Percentiles rank a stretch among this genome's conserved stretches.
Evolutionary conservation across 2,329 filamentous ascomycete species (phyloP).

Genomic region (Claviceps sorghi): DNA sequence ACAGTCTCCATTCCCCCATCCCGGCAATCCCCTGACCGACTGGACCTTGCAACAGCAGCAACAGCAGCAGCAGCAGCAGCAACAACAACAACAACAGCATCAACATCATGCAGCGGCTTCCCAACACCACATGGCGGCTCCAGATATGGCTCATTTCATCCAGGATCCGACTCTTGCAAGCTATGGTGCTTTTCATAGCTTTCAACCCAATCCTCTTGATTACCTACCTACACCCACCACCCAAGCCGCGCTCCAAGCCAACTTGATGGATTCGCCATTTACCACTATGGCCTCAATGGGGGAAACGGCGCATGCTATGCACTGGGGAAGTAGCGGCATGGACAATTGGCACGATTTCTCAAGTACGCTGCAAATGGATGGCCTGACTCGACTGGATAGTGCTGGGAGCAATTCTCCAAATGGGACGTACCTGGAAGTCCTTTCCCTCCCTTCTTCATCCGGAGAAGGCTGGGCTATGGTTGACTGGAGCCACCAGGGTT

Average conservation of each 20-base stretch:
- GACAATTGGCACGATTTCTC: conserved; percentile 72
- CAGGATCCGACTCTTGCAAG: conserved; percentile 43
- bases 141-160: conserved; percentile 38
- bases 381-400: conserved; percentile 23
- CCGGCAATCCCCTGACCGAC: conserved; percentile 40
- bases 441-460: conserved; percentile 66
- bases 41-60: conserved; percentile 46
- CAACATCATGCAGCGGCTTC: conserved; percentile 19
- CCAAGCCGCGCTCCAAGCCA: conserved; percentile 47
- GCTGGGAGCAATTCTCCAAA: conserved; percentile 32
- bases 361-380: conserved; percentile 40
- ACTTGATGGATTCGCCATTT: conserved; percentile 51
- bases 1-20: conserved; percentile 39
- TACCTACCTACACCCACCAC: conserved; percentile 48
- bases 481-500: conserved; percentile 55
- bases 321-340: conserved; percentile 47
- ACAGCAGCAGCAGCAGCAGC: conserved; percentile 23
- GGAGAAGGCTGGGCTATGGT: conserved; percentile 81
- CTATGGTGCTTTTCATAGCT: conserved; percentile 38
- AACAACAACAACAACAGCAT: conserved; percentile 34
- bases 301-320: conserved; percentile 38
- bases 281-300: conserved; percentile 41
- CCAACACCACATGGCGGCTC: conserved; percentile 24
- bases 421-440: conserved; percentile 60
- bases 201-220: conserved; percentile 42